Evolutionary conservation across 2,329 filamentous ascomycete species (phyloP), one percentile per base, ranked within the genome.

Genomic region (Pseudofabraea citricarpa): DNA sequence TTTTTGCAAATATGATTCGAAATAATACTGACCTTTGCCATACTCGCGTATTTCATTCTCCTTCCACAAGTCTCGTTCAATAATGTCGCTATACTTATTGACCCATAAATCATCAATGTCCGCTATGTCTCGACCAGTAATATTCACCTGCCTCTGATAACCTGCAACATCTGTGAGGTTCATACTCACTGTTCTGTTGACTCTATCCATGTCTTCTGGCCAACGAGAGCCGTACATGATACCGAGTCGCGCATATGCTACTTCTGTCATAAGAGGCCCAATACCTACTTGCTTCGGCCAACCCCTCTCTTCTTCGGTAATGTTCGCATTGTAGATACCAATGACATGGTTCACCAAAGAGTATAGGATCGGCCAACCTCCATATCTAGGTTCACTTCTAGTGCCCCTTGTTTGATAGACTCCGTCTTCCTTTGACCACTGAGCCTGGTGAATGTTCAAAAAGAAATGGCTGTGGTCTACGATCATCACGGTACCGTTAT

Each of bases 381-480:
- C 41, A 7, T 13, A 18, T 12, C 15, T 23, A 12, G 21, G 18
- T 2, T 21, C 9, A 3, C 18, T 3, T 6, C 22, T 24, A 6
- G 36, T 29, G 16, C 31, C 16, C n/a, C 36, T 15, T 6, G 13
- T 24, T 36, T 35, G 9, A 21, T 10, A 13, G 18, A 20, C 32
- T 36, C 24, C 33, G 9, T 20, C 7, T 10, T 22, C 3, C 6
- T 44, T 41, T n/a, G 44, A 16, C 44, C 35, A 40, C 15, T 19
- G 10, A 18, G 5, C 6, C 16, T 29, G 40, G 24, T 43, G 32
- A 16, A 44, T 23, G 22, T 43, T 12, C 16, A 53, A 15, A 43
- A 46, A 29, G 21, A 49, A 47, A 5, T 39, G 33, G 6, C 49
- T 47, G 32, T 49, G 44, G 12, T 52, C 47, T 21, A 50, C 13